Percentiles rank a stretch among this genome's conserved stretches.
Evolutionary conservation across 306 rosid species (phyloP).

Genomic region (Arachis stenosperma): DNA sequence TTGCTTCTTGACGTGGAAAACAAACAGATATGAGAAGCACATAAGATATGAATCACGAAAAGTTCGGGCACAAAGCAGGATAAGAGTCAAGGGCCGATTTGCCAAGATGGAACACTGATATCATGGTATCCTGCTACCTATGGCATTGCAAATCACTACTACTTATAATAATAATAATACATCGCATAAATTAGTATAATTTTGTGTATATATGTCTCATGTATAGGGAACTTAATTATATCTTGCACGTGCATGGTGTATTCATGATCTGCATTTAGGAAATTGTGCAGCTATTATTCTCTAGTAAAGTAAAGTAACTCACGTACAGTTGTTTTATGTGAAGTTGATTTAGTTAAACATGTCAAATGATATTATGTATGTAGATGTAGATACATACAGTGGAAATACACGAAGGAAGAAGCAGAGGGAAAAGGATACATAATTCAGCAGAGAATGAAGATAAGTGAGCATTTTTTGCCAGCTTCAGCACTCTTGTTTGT

Average conservation of each 20-base stretch:
- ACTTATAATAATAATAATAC: not conserved
- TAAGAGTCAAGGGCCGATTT: slow-evolving; percentile 81
- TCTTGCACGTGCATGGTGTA: slow-evolving; percentile 20
- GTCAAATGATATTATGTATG: not conserved
- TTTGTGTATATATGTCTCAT: slow-evolving; percentile 18
- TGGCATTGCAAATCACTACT: slow-evolving; percentile 6
- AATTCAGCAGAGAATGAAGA: too few species aligned
- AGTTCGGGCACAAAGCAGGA: slow-evolving; percentile 85
- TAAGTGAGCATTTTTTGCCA: too few species aligned
- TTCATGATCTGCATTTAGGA: slow-evolving; percentile 22
- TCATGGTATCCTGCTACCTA: slow-evolving; percentile 43
- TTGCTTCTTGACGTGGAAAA: slow-evolving; percentile 29
- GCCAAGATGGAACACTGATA: slow-evolving; percentile 67
- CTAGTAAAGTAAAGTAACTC: too few species aligned
- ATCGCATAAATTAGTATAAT: not conserved
- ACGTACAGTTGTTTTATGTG: too few species aligned
- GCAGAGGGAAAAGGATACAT: too few species aligned
- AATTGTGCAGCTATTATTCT: not conserved
- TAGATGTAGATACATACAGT: too few species aligned
- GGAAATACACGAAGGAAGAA: too few species aligned
- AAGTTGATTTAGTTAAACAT: too few species aligned
- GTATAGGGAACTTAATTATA: slow-evolving; percentile 30
- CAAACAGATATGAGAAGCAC: slow-evolving; percentile 80
- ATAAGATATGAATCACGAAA: slow-evolving; percentile 85
- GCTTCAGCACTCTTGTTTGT: too few species aligned